Evolutionary conservation across 2,329 filamentous ascomycete genomes (phyloP).

Genomic region (Truncatella angustata): DNA sequence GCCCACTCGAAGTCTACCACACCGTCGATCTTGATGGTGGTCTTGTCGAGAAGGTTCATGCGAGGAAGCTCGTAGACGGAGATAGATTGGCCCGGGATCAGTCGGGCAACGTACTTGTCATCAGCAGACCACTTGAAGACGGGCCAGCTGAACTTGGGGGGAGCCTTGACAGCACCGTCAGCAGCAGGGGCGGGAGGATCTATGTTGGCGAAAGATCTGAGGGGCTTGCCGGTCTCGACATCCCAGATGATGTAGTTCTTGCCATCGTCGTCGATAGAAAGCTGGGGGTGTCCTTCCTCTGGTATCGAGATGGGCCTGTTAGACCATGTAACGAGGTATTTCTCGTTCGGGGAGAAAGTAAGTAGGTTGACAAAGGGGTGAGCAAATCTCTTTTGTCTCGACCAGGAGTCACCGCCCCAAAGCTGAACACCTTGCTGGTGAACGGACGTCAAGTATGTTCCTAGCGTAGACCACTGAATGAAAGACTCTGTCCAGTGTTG

Average conservation of each 20-base stretch:
- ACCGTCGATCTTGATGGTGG: conserved; percentile 92
- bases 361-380: conserved; percentile 95
- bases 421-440: conserved; percentile 96
- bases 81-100: conserved; percentile 85
- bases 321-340: conserved; percentile 95
- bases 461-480: conserved; percentile 94
- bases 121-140: conserved; percentile 99
- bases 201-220: conserved; percentile 90
- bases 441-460: conserved; percentile 91
- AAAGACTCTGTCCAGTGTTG: conserved; percentile 98
- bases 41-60: conserved; percentile 89
- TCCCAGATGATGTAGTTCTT: conserved; percentile 99
- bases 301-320: conserved; percentile 89
- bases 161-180: conserved; percentile 64
- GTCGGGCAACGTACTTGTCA: conserved; percentile 92
- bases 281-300: conserved; percentile 78
- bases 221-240: conserved; percentile 80
- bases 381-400: conserved; percentile 86
- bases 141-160: conserved; percentile 92
- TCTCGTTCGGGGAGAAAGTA: conserved; percentile 91
- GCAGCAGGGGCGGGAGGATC: conserved; percentile 67
- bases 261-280: conserved; percentile 90
- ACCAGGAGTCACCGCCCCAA: conserved; percentile 90
- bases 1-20: conserved; percentile 99
- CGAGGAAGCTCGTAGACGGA: conserved; percentile 86